Base-by-base conservation (phyloP, 2,329 filamentous ascomycete genomes). In the Exophiala mesophila region DNA sequence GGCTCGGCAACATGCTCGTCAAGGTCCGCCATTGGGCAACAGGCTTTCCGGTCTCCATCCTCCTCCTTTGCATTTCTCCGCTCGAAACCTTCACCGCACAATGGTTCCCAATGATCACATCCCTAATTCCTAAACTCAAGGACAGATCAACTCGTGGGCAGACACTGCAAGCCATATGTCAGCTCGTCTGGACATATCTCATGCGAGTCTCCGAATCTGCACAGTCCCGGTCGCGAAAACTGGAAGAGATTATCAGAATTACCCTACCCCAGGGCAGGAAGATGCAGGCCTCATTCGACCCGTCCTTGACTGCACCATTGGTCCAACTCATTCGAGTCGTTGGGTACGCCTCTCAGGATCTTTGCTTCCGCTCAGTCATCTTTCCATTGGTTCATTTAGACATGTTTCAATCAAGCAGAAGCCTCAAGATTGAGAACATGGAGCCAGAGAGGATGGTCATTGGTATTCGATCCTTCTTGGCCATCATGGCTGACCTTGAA, bases 361-460 rank as follows among this genome's bases (percentile, higher is more conserved):
- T 94, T 52, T 97, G 90, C 64, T 95, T 97, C 64, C 79, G 83
- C 54, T 86, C 74, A 34, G 85, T 97, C 52, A 87, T 98, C n/a
- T 97, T 96, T 56, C 92, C 90, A 3, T 69, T 98, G 26, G 85
- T 98, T 59, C 95, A 94, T 59, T 88, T 88, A 1, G 90, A 96
- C 39, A 71, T 88, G n/a, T 92, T 96, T 60, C 73, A 77, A 19
- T 78, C 81, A 13, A 73, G 72, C 71, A 86, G 82, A 56, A 86
- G 95, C 32, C 68, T 92, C 30, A 88, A 80, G 59, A 85, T 96
- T 19, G 92, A 97, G 59, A 87, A 94, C 58, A 75, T 98, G 49
- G 92, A 98, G 49, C 92, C 94, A 0, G 94, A 98, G 59, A 84
- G 87, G 56, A 94, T 96, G 68, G 90, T 97, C n/a, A 85, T 98